These are phyloP conservation scores for Cytidiella melzeri DNA, from an alignment of 768 basidiomycete genomes.

Conservation along the genomic window DNA sequence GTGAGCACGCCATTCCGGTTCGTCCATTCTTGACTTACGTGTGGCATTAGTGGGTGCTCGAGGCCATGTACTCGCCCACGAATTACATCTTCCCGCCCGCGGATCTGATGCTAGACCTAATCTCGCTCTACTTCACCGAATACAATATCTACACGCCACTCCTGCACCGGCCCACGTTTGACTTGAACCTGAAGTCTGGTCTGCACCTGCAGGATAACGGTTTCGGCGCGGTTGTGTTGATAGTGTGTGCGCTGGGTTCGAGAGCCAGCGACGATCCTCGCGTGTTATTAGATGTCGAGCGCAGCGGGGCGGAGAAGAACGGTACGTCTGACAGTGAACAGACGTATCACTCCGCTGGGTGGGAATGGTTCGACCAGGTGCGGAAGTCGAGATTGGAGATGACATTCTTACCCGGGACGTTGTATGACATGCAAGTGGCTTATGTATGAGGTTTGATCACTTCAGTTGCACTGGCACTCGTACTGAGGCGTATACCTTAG, in stretches of 20 bases:
- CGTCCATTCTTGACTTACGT: background rate
- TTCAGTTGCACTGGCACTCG: background rate
- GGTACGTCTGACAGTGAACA: conserved; percentile 9
- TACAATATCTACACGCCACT: conserved; percentile 34
- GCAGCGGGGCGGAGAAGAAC: conserved; percentile 13
- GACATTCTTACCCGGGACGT: conserved; percentile 38
- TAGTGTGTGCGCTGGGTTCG: conserved; percentile 38
- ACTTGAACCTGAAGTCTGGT: conserved; percentile 25
- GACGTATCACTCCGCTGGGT: conserved; percentile 14
- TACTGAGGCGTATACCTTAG: conserved; percentile 3
- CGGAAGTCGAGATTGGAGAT: conserved; percentile 47
- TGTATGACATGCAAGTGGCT: conserved; percentile 68
- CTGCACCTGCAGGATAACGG: conserved; percentile 28
- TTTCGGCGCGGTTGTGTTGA: conserved; percentile 34
- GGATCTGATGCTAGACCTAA: conserved; percentile 27
- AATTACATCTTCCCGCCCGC: conserved; percentile 18
- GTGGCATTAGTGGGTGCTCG: background rate
- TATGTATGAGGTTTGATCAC: conserved; percentile 24
- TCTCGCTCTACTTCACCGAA: conserved; percentile 37
- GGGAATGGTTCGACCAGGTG: conserved; percentile 47
- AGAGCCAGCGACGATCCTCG: conserved; percentile 39
- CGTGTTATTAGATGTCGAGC: conserved; percentile 23
- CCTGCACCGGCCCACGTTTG: conserved; percentile 36
- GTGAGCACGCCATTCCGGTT: conserved; percentile 14
- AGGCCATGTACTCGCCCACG: conserved; percentile 7